Base-by-base conservation (phyloP, 1,284 basidiomycete genomes). In the Fistulina hepatica region DNA sequence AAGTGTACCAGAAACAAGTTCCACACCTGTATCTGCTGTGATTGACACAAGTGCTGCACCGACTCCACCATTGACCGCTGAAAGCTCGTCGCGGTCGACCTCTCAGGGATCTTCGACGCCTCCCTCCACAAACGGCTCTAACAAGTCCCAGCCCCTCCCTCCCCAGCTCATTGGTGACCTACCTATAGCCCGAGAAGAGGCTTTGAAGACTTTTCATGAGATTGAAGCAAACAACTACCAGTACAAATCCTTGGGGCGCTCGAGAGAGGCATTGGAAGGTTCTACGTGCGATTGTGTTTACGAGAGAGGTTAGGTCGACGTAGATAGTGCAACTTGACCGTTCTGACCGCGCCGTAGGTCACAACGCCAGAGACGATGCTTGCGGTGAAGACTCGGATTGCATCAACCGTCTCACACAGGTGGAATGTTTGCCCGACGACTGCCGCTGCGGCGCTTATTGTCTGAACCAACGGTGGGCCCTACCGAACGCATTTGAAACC, bases 371-470 rank as follows among this genome's bases (percentile, higher is more conserved):
- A 10, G 65, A 71, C 40, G 64, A 62, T 40, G 89, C 91, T 5
- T 98, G 94, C 59, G 89, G 90, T n/a, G 74, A 79, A 36, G 68
- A 76, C 43, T 89, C 89, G 16, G 86, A 92, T 58, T 99, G 95
- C 59, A 97, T 99, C 67, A 99, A 98, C 59, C 75, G 92, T 42
- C 76, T 97, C 42, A 95, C 95, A 19, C 93, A 97, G 61, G 90
- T 98, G 19, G 94, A 98, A 59, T 99, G 94, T 63, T 59, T 93
- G 16, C 65, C 76, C 12, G 81, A 75, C 34, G 90, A 95, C 49
- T 99, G 94, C 63, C 73, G 81, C 26, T 93, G 90, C 63, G 69
- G 79, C 32, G 56, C 64, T 8, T 71, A 81, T 51, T 99, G 94
- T 58, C 80, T 78, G 56, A 99, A 98, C 56, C 94, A 97, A 64